Evolutionary conservation across 1,139 yeast genomes (phyloP), one percentile per base, ranked within the genome.

Genomic region (Taiozyma sp.): DNA sequence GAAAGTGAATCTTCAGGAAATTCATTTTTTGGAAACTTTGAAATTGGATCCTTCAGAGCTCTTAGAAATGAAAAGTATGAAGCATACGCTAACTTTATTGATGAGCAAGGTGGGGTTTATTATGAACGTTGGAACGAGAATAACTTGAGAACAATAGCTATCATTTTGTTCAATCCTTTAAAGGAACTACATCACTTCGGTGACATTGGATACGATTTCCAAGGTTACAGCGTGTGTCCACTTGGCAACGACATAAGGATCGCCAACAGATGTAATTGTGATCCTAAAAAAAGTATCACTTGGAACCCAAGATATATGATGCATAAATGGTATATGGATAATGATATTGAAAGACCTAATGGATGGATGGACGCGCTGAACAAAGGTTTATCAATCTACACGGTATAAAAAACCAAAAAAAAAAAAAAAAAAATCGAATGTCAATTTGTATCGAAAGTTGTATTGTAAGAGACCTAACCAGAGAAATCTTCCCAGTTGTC

Each of bases 101-200:
- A 90, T 65, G 63, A 74, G 53, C 75, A 83, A 1, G 97, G 97
- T 43, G 95, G 95, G 4, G 90, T 90, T 71, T 90, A 87, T 71
- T 90, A 90, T 67, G 97, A 90, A 67, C 76, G 97, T 66, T 90
- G 97, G 97, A 97, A 96, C 35, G 97, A 89, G 68, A 97, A 97
- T 0, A 96, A 97, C 5, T 80, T 89, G 24, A 96, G 88, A 68
- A 83, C 96, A 3, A 79, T 89, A 56, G 91, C 93, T 1, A 93
- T 89, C 1, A 74, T 95, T 0, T 72, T 86, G 51, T 77, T 89
- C 66, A 68, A 88, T 56, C 78, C 83, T 53, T 78, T 76, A 60
- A 75, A 76, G 53, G 77, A 85, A 62, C 71, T 89, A 48, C 95
- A 88, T 66, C 88, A 79, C 72, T 89, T 89, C 66, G 86, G 80